phyloP scores from a whole-genome alignment of 2,329 filamentous ascomycete genomes.

The Colletotrichum echinochloae region DNA sequence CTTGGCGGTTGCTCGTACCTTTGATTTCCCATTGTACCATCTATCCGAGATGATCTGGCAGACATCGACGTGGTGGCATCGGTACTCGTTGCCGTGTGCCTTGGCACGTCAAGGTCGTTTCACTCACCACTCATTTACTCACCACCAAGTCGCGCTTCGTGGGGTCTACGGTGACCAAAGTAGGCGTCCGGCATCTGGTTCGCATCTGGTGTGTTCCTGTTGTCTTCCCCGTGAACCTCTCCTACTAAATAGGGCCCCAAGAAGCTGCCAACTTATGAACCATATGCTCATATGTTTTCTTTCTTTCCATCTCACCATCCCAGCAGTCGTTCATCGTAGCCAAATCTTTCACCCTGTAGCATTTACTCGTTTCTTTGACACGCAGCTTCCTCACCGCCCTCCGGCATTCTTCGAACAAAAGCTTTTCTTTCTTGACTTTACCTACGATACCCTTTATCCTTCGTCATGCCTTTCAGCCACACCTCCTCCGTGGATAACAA shows the following conservation, averaged over 20 bases:
- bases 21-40: not conserved
- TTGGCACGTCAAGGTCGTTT: not conserved
- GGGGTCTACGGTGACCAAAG: not conserved
- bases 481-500: conserved; percentile 4
- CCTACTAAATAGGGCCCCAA: not conserved
- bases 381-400: too few species aligned
- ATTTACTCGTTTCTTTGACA: not conserved
- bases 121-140: too few species aligned
- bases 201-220: not conserved
- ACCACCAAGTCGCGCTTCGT: not conserved
- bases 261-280: not conserved
- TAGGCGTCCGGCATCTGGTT: conserved; percentile 2
- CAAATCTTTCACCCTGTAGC: not conserved
- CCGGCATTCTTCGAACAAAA: too few species aligned
- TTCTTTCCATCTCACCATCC: not conserved
- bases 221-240: not conserved
- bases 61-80: not conserved
- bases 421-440: not conserved
- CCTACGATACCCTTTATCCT: not conserved
- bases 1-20: not conserved
- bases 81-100: not conserved
- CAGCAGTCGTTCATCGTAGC: too few species aligned
- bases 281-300: not conserved
- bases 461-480: not conserved
- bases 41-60: too few species aligned